Evolutionary conservation across 2,329 filamentous ascomycete genomes (phyloP).

Genomic region (Colletotrichum shisoi): DNA sequence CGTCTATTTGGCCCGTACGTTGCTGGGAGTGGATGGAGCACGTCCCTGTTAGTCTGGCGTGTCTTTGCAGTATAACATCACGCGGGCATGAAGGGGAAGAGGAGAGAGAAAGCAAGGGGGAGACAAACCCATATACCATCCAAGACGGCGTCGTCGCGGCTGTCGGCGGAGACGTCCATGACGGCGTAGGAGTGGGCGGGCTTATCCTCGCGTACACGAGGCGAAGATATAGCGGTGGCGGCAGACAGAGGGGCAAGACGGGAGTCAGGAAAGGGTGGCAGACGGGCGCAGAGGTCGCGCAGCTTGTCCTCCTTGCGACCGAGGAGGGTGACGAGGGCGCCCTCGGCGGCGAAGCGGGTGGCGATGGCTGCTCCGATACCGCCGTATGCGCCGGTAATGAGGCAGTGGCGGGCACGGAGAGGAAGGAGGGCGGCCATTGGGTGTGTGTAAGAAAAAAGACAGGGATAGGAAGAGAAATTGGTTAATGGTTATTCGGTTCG

Average conservation of each 20-base stretch:
- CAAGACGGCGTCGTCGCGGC: conserved; percentile 31
- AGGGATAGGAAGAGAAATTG: background rate
- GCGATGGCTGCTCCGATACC: conserved; percentile 76
- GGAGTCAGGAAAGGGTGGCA: conserved; percentile 39
- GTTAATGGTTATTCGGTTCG: background rate
- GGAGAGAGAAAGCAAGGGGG: background rate
- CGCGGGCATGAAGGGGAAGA: background rate
- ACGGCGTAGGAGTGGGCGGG: conserved; percentile 36
- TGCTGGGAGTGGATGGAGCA: conserved; percentile 8
- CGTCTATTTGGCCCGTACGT: conserved; percentile 50
- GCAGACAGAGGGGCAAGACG: conserved; percentile 40
- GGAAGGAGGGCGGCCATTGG: conserved; percentile 34
- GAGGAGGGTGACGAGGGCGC: conserved; percentile 67
- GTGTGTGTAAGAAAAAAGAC: background rate
- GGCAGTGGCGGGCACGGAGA: conserved; percentile 58
- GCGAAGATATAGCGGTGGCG: conserved; percentile 9
- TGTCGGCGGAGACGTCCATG: conserved; percentile 37
- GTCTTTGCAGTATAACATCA: background rate
- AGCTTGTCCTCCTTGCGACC: conserved; percentile 63
- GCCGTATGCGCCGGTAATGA: conserved; percentile 75
- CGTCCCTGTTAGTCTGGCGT: conserved; percentile 17
- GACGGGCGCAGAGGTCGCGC: conserved; percentile 50
- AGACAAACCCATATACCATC: conserved; percentile 38
- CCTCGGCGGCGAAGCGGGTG: conserved; percentile 68
- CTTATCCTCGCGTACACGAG: conserved; percentile 1